Base-by-base conservation (phyloP, 768 basidiomycete species). In the Calocybe gangraenosa region DNA sequence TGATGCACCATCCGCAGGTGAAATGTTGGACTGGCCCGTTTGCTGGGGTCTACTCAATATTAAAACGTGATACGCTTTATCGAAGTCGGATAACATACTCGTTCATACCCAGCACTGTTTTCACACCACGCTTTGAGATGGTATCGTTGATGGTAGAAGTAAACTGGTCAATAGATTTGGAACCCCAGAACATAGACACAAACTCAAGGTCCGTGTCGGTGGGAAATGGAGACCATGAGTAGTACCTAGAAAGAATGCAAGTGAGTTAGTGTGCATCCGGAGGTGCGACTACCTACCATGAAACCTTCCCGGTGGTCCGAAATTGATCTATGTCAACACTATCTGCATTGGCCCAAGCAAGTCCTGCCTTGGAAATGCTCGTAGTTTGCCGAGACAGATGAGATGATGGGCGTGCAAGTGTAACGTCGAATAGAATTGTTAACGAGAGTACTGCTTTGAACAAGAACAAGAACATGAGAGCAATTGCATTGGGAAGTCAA, bases 171-270 rank as follows among this genome's bases (percentile, higher is more conserved):
- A 70, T 52, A 14, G 70, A 50, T 15, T 57, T 53, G 14, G 54
- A 38, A 14, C 78, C 77, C 78, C 78, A 79, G 5, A 80, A 67
- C 74, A 79, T 75, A 17, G 79, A 76, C 0, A 76, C 73, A 51
- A 75, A 80, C 50, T 79, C 78, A 18, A 79, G 62, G 49, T 61
- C 51, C 4, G 69, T 58, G n/a, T 60, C 48, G 2, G 57, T 51
- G 4, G 68, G 57, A 37, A 42, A 60, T 1, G 69, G 57, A 3
- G 68, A 66, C 76, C 77, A 78, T 2, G 75, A 71, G 53, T 79
- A 78, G 55, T 78, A 78, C 74, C 74, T 75, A 9, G 13, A 7
- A 40, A 17, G 13, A 22, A n/a, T 9, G 28, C 22, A 44, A 21
- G 22, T 11, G 18, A 44, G 20, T 28, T 28, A 11, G 25, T 28